A percentile compares a stretch with the other conserved stretches of the same genome.
Conservation (phyloP, 768 basidiomycete species). For the Dioszegia aurantiaca region DNA sequence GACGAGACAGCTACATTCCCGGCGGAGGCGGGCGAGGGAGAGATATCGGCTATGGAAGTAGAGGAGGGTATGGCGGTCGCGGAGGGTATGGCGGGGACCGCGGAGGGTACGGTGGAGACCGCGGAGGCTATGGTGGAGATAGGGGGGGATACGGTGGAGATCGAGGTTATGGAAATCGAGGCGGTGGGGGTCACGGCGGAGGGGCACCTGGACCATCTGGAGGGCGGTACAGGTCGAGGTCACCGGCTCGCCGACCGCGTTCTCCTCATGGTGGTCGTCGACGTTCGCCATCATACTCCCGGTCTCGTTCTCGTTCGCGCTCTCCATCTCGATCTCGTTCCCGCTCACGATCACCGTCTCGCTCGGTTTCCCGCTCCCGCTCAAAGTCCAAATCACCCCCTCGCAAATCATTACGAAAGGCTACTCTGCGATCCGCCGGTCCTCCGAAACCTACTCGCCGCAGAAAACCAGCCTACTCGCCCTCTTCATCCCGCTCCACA, state of each 20-base stretch:
- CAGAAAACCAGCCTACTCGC: background rate
- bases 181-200: constrained; percentile 18
- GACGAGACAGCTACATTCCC: constrained; percentile 14
- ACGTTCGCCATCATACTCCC: constrained; percentile 4
- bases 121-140: constrained; percentile 20
- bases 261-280: background rate
- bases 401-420: background rate
- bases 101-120: constrained; percentile 22
- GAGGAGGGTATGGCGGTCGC: constrained; percentile 18
- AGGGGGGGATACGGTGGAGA: constrained; percentile 24
- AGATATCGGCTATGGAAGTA: constrained; percentile 24
- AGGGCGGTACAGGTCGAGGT: constrained; percentile 16
- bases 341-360: background rate
- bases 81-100: constrained; percentile 21
- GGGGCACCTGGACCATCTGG: constrained; percentile 12
- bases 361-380: constrained; percentile 5
- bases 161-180: constrained; percentile 16
- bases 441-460: constrained; percentile 6
- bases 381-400: constrained; percentile 9
- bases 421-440: background rate
- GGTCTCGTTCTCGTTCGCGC: constrained; percentile 12
- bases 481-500: background rate
- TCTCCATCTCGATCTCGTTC: constrained; percentile 1
- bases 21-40: constrained; percentile 24
- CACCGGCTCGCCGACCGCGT: constrained; percentile 10